Evolutionary conservation across 148 eudicot genomes (phyloP), one percentile per base, ranked within the genome.

Genomic region (Rhododendron griersonianum): DNA sequence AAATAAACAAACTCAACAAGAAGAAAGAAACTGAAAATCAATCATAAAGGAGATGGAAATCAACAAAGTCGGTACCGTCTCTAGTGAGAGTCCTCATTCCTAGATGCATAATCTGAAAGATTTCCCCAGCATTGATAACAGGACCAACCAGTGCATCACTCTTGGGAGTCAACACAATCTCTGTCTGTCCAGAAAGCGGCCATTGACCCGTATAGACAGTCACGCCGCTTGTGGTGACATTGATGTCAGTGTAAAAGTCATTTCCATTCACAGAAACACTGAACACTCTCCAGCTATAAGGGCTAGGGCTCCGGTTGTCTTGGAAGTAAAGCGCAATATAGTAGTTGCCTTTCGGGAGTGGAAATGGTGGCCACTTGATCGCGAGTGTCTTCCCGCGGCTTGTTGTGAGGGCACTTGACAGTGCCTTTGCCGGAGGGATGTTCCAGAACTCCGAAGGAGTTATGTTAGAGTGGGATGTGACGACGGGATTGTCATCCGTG

Each of bases 221-320:
- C 35, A 92, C 93, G 0, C 99, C 99, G 39, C 25, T 87, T 1
- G 94, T 83, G 0, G 95, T 90, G 59, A 89, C 98, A 83, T 97
- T 97, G 28, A 95, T 59, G 37, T 87, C 71, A 2, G 84, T 48
- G 74, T 84, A 95, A 84, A 95, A 97, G 1, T 77, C 78, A 23
- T 87, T 85, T 0, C 93, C 95, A 39, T 95, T 95, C 8, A 97
- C 41, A 6, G 87, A 16, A 1, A 97, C 90, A 73, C 87, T 91
- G 79, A 97, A 97, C 1, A 93, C 94, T 89, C 99, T 88, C 99
- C 98, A 97, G 85, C 95, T 95, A 35, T 87, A 91, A 1, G 99
- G 95, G 85, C 98, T 92, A 23, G 94, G 94, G 44, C 57, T 88
- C 3, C 99, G 89, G 30, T 91, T 92, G 47, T 97, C 99, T 61